These are phyloP conservation scores for Heracleum sosnowskyi DNA, from an alignment of 129 eudicot species.

Conservation along the genomic window DNA sequence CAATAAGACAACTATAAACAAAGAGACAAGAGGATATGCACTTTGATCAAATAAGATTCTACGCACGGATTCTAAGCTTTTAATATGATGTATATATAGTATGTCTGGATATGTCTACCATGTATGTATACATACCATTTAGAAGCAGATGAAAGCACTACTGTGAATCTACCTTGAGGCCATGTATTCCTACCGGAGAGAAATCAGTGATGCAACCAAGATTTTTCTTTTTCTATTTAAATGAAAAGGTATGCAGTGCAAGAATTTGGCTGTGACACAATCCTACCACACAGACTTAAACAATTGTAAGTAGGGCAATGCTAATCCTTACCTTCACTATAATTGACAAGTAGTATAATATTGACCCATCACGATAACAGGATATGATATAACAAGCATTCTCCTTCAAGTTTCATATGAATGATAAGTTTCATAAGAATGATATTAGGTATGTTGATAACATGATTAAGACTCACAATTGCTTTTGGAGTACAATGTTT, in stretches of 20 bases:
- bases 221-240: too few relatives aligned
- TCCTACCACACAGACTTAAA: not conserved
- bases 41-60: too few relatives aligned
- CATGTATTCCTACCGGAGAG: not conserved
- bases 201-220: not conserved
- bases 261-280: not conserved
- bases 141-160: too few relatives aligned
- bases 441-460: not conserved
- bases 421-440: not conserved
- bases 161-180: not conserved
- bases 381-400: too few relatives aligned
- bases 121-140: too few relatives aligned
- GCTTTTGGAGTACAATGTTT: not conserved
- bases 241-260: not conserved
- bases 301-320: not conserved
- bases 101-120: too few relatives aligned
- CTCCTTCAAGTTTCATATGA: too few relatives aligned
- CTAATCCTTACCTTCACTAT: not conserved
- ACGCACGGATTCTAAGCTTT: too few relatives aligned
- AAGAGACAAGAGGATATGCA: too few relatives aligned
- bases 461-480: not conserved
- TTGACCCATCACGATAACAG: too few relatives aligned
- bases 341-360: not conserved
- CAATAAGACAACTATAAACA: too few relatives aligned
- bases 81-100: too few relatives aligned